Base-by-base conservation (phyloP, 805 yeast genomes). In the Lipomyces sp. region DNA sequence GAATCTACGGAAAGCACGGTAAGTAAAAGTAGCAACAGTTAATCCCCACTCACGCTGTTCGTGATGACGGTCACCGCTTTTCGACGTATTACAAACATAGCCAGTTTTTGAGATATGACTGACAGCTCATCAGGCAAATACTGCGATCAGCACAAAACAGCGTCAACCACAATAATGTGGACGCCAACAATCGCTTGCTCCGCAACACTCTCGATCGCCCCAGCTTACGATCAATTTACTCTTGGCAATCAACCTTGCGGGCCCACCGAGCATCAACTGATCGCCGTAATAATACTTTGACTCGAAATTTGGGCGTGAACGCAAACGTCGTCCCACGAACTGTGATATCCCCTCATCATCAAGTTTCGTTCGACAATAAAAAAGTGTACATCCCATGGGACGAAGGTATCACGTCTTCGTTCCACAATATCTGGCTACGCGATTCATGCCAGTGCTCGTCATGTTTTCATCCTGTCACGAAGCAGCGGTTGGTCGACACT, bases 361-460 rank as follows among this genome's bases (percentile, higher is more conserved):
- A 62, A 24, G 57, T 71, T n/a, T 59, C 70, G 24, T 69, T 71
- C 58, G 74, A 74, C 53, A 62, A 59, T 15, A 63, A 62, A 32
- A 73, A 73, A 54, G 72, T 76, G 10, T 66, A 62, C 58, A 64
- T 76, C 8, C 69, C 65, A 29, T 75, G 78, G 78, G 65, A 60
- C 13, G 72, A 72, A 57, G 77, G 76, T 8, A 55, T 60, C 34
- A 70, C 70, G 1, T 75, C 78, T 53, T 63, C 72, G 35, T 76
- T 65, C 66, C 86, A 85, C 73, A 74, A 82, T 73, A 80, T 87
- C 57, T 87, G 90, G 90, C 79, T 87, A 24, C 78, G 91, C 57
- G 91, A 87, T 75, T 82, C 83, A 71, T 87, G 91, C 71, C 88
- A 83, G 67, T 87, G 90, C 69, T 75, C 77, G 10, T 69, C 79